Evolutionary conservation across 1,139 yeast genomes (phyloP).

Genomic region (Kodamaea sp.): DNA sequence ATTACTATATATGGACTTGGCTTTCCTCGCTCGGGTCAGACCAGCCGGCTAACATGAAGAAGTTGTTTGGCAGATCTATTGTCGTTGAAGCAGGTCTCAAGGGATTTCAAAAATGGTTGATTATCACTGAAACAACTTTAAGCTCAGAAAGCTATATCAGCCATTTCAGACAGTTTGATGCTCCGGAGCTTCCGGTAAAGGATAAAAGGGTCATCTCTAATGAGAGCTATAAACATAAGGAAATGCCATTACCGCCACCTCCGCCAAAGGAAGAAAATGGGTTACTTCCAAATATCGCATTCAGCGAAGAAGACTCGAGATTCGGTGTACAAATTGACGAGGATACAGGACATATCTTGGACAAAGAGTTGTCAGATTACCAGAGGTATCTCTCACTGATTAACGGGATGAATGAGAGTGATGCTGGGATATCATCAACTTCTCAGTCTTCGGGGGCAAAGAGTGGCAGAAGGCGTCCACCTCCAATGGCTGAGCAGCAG

Average conservation of each 20-base stretch:
- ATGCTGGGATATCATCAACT: neutral
- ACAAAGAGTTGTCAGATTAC: slow-evolving; percentile 12
- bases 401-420: slow-evolving; percentile 10
- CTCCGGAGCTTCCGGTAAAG: slow-evolving; percentile 2
- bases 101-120: slow-evolving; percentile 82
- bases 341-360: slow-evolving; percentile 4
- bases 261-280: slow-evolving; percentile 19
- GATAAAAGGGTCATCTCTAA: slow-evolving; percentile 15
- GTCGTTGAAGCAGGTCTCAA: slow-evolving; percentile 69
- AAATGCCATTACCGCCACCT: slow-evolving; percentile 33
- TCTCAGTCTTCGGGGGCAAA: slow-evolving; percentile 4
- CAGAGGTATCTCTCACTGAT: slow-evolving; percentile 12
- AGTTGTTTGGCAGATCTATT: slow-evolving; percentile 73
- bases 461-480: slow-evolving; percentile 15
- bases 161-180: slow-evolving; percentile 17
- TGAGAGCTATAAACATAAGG: slow-evolving; percentile 12
- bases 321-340: slow-evolving; percentile 8
- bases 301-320: slow-evolving; percentile 13
- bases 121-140: slow-evolving; percentile 66
- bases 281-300: slow-evolving; percentile 13
- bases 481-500: slow-evolving; percentile 11
- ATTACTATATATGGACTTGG: slow-evolving; percentile 92
- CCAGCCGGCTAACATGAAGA: slow-evolving; percentile 61
- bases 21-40: slow-evolving; percentile 73
- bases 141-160: slow-evolving; percentile 38